A percentile compares a stretch with the other conserved stretches of the same genome.
Conservation (phyloP, 2,329 filamentous ascomycete genomes). For the Fusarium miscanthi region DNA sequence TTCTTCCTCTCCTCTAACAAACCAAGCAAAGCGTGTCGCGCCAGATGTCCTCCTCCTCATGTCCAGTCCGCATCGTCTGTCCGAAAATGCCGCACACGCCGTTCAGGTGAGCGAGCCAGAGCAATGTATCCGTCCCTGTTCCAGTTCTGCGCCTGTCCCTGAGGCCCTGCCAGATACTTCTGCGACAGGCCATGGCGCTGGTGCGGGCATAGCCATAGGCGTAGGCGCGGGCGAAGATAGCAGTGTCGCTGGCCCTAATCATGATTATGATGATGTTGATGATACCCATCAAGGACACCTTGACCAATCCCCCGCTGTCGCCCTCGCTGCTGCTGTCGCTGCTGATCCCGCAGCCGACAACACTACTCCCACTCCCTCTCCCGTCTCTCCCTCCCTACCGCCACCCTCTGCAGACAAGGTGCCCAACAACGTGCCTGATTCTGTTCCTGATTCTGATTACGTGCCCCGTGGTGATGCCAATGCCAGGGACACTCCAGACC, state of each 20-base stretch:
- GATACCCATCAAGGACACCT: constrained; percentile 32
- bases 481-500: constrained; percentile 34
- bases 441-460: constrained; percentile 44
- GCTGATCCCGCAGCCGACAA: constrained; percentile 33
- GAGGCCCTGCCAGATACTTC: constrained; percentile 36
- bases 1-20: constrained; percentile 27
- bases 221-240: constrained; percentile 13
- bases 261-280: constrained; percentile 41
- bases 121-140: constrained; percentile 10
- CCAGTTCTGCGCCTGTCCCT: background rate
- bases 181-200: constrained; percentile 18
- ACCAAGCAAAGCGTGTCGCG: constrained; percentile 42
- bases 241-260: constrained; percentile 33
- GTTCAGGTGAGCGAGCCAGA: constrained; percentile 55
- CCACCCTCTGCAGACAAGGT: constrained; percentile 39
- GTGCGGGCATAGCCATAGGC: constrained; percentile 1
- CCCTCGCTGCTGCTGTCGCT: constrained; percentile 30
- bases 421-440: constrained; percentile 42
- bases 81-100: constrained; percentile 67
- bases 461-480: constrained; percentile 41
- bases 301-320: constrained; percentile 27
- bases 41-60: constrained; percentile 70
- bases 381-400: constrained; percentile 34
- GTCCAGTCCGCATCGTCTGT: constrained; percentile 62
- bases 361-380: constrained; percentile 41